Percentiles rank a stretch among this genome's conserved stretches.
phyloP scores from a whole-genome alignment of 2,329 filamentous ascomycete species.

The Fusarium succisae region DNA sequence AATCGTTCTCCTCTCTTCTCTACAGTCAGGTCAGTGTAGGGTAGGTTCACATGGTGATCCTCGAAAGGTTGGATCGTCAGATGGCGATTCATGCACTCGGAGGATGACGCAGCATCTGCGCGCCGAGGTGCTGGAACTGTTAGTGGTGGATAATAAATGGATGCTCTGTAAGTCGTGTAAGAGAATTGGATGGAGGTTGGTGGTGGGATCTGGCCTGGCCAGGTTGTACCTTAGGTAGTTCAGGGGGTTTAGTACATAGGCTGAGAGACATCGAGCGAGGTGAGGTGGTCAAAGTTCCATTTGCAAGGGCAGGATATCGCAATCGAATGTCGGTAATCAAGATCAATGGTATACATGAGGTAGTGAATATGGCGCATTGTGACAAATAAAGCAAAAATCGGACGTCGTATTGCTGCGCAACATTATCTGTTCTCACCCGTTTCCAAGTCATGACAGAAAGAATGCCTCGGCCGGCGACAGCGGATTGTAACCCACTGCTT shows the following conservation, averaged over 20 bases:
- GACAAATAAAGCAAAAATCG: not conserved
- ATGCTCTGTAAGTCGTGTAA: slow-evolving; percentile 8
- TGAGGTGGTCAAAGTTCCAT: slow-evolving; percentile 24
- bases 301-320: slow-evolving; percentile 25
- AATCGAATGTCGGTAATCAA: slow-evolving; percentile 19
- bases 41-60: slow-evolving; percentile 18
- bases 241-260: slow-evolving; percentile 3
- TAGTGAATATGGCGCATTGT: not conserved
- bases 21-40: slow-evolving; percentile 24
- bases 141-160: slow-evolving; percentile 8
- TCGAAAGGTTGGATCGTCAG: slow-evolving; percentile 16
- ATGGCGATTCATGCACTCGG: not conserved
- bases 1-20: not conserved
- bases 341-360: not conserved
- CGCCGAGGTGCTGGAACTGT: not conserved
- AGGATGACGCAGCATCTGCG: slow-evolving; percentile 21
- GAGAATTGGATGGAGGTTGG: slow-evolving; percentile 17
- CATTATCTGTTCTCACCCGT: not conserved
- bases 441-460: slow-evolving; percentile 15
- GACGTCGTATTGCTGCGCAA: not conserved
- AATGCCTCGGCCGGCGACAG: slow-evolving; percentile 23
- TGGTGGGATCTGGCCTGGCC: slow-evolving; percentile 7
- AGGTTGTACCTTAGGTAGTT: not conserved
- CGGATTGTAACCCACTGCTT: slow-evolving; percentile 10
- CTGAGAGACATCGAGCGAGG: not conserved